Evolutionary conservation across 1,284 basidiomycete species (phyloP), one percentile per base, ranked within the genome.

Genomic region (Heterobasidion irregulare): DNA sequence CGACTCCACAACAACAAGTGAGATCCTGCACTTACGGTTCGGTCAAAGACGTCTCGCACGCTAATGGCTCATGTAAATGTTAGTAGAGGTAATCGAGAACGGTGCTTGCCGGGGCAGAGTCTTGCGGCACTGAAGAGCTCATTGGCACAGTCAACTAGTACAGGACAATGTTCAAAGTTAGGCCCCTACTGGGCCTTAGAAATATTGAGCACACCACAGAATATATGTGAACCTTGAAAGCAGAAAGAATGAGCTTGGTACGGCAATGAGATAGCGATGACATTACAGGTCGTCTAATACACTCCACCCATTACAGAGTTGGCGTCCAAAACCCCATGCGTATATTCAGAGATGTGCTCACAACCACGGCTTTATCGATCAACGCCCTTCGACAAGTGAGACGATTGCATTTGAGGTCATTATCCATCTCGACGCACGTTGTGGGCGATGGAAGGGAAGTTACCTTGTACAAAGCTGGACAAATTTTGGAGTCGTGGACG

Each of bases 321-420:
- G 33, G 33, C 16, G 8, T 8, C 6, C 10, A 33, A 47, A 15
- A 13, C 3, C 16, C 18, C 16, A 15, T 49, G 8, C 15, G 4
- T 2, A n/a, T 10, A 33, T 19, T 33, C 16, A 36, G 35, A 8
- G 10, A 35, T n/a, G 10, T 12, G 74, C 86, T 68, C 63, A 90
- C 87, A 59, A 92, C 89, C 15, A 92, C 89, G 1, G 89, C 89
- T 67, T 89, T 91, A 62, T 90, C 89, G 2, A 73, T 72, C 52
- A 92, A 66, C 1, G 74, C 59, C 62, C 76, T 78, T 56, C 88
- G 78, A 66, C 88, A 90, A 33, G 79, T 84, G 55, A 89, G 72
- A 41, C 82, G 76, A 66, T 92, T 92, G 66, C 89, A 92, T 62
- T 82, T 87, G 50, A 92, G 70, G 47, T 81, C 72, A 18, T 64